Conservation (phyloP, 208 protist genomes). For the Leishmania martiniquensis region DNA sequence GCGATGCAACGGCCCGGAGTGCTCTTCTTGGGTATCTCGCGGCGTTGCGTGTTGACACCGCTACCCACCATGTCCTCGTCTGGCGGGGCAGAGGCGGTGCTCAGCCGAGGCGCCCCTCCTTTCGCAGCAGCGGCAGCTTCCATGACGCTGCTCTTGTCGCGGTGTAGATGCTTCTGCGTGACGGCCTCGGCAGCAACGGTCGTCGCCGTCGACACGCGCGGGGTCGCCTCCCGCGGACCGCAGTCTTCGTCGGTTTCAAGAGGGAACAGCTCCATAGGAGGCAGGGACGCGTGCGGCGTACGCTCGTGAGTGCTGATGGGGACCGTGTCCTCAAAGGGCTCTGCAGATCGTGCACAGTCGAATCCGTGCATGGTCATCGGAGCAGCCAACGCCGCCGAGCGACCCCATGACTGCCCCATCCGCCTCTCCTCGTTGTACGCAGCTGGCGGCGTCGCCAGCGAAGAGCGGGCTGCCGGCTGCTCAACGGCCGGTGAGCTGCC, state of each 20-base stretch:
- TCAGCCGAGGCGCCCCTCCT: background rate
- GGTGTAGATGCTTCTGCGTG: background rate
- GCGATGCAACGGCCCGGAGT: background rate
- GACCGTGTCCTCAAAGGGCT: slow-evolving; percentile 29
- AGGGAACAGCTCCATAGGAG: slow-evolving; percentile 6
- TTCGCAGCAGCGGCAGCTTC: background rate
- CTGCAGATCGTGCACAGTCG: slow-evolving; percentile 19
- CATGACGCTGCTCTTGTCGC: background rate
- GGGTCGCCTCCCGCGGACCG: background rate
- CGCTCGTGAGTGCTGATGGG: background rate
- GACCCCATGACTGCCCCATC: background rate
- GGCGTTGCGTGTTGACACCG: slow-evolving; percentile 10
- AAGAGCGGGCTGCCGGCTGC: background rate
- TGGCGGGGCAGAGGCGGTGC: slow-evolving; percentile 11
- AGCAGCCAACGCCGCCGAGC: background rate
- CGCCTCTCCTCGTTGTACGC: background rate
- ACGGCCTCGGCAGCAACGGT: background rate
- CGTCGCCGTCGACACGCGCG: slow-evolving; percentile 1
- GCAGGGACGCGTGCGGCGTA: background rate
- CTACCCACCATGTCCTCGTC: slow-evolving; percentile 19
- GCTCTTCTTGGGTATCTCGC: background rate
- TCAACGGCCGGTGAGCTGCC: slow-evolving; percentile 14
- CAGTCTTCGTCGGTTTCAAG: slow-evolving; percentile 4
- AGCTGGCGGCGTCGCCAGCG: background rate
- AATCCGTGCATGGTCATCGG: background rate